These are phyloP conservation scores for Pseudocercospora fijiensis DNA, from an alignment of 2,329 filamentous ascomycete species.

Conservation along the genomic window DNA sequence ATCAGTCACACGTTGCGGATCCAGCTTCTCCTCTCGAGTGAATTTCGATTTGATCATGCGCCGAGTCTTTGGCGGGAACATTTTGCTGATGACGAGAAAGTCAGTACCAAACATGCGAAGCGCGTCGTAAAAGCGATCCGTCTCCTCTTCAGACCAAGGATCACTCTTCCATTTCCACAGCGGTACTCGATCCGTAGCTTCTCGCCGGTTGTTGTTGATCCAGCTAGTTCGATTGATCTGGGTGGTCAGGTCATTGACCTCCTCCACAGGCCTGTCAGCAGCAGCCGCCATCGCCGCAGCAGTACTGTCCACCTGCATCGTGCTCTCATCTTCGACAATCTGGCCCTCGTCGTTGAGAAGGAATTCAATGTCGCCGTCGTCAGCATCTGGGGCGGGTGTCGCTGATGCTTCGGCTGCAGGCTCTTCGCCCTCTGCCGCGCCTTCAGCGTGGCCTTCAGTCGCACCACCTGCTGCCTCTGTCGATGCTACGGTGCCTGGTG, in stretches of 20 bases:
- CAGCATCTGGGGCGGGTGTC: constrained; percentile 3
- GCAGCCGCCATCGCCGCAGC: constrained; percentile 56
- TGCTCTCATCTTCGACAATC: constrained; percentile 68
- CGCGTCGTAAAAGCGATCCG: constrained; percentile 72
- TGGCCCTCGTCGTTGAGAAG: constrained; percentile 66
- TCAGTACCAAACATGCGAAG: constrained; percentile 78
- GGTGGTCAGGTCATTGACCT: constrained; percentile 76
- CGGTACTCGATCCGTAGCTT: constrained; percentile 47
- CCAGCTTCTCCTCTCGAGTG: constrained; percentile 70
- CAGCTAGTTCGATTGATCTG: constrained; percentile 69
- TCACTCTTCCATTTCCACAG: constrained; percentile 54
- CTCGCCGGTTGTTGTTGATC: constrained; percentile 59
- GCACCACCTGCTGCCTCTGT: constrained; percentile 27
- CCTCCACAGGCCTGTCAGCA: constrained; percentile 46
- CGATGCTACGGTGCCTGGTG: constrained; percentile 21
- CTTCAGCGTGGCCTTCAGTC: constrained; percentile 9
- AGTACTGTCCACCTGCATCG: constrained; percentile 67
- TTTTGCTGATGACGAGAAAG: constrained; percentile 73
- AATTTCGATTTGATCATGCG: constrained; percentile 80
- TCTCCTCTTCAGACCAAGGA: constrained; percentile 69
- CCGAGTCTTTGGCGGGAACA: constrained; percentile 71
- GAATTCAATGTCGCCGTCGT: constrained; percentile 38
- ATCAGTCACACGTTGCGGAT: constrained; percentile 62
- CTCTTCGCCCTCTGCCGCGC: constrained; percentile 8
- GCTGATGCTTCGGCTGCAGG: constrained; percentile 13